A percentile compares a stretch with the other conserved stretches of the same genome.
These are phyloP conservation scores for Manihot esculenta DNA, from an alignment of 441 rosid genomes.

Conservation along the genomic window DNA sequence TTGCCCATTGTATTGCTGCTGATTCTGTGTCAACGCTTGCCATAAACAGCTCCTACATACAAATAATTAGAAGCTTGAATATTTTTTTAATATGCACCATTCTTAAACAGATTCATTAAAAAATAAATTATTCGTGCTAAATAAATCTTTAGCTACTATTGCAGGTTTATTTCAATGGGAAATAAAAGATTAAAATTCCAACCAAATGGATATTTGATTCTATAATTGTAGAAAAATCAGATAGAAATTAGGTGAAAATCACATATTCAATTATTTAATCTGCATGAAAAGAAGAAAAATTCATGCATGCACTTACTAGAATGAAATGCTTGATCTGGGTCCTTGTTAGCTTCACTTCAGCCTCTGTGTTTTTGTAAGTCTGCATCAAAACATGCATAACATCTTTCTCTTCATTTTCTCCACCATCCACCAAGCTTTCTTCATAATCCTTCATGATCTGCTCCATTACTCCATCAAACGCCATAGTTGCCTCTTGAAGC, in stretches of 20 bases:
- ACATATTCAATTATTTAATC: no score
- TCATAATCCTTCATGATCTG: conserved; percentile 48
- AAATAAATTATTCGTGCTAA: no score
- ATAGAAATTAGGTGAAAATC: no score
- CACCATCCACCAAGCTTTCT: conserved; percentile 19
- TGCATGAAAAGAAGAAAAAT: no score
- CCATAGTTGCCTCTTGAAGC: conserved; percentile 32
- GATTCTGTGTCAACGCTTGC: conserved; percentile 41
- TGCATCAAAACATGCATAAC: conserved; percentile 59
- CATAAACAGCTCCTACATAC: conserved; percentile 33
- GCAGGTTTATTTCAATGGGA: no score
- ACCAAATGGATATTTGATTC: no score
- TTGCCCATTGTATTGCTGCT: conserved; percentile 37
- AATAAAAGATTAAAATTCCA: no score
- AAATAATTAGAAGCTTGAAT: neutral
- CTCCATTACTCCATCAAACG: conserved; percentile 43
- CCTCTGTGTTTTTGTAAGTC: conserved; percentile 38
- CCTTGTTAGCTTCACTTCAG: conserved; percentile 47
- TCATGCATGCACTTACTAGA: conserved; percentile 35
- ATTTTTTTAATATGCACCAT: no score
- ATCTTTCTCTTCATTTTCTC: conserved; percentile 41
- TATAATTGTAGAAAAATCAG: no score
- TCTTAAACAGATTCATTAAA: no score
- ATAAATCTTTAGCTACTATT: no score
- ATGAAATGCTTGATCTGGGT: conserved; percentile 56